Percentiles rank a stretch among this genome's conserved stretches.
phyloP scores from a whole-genome alignment of 352 stramenopile species.

The Globisporangium viniferum region DNA sequence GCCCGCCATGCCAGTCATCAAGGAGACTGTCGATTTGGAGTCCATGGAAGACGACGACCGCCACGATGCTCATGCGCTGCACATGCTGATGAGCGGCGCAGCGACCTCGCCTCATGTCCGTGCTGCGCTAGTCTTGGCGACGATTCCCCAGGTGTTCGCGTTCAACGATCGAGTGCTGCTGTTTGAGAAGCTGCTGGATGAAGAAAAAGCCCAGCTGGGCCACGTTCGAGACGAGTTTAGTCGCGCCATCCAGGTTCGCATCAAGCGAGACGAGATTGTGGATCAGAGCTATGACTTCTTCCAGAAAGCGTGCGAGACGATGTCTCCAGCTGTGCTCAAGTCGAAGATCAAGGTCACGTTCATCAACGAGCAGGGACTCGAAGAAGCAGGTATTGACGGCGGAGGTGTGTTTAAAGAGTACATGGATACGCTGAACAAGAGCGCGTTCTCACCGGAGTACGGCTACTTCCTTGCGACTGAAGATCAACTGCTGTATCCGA shows the following conservation, averaged over 20 bases:
- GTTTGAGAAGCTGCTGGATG: conserved; percentile 69
- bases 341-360: conserved; percentile 90
- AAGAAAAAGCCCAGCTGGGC: conserved; percentile 48
- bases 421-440: conserved; percentile 86
- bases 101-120: conserved; percentile 34
- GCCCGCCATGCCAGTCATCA: conserved; percentile 64
- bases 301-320: conserved; percentile 42
- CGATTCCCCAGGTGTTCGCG: conserved; percentile 76
- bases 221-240: conserved; percentile 61
- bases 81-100: conserved; percentile 38
- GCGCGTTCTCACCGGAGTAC: conserved; percentile 86
- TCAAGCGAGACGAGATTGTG: conserved; percentile 86
- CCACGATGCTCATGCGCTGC: conserved; percentile 41
- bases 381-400: conserved; percentile 96
- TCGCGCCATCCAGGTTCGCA: conserved; percentile 46
- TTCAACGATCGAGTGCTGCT: conserved; percentile 75
- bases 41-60: conserved; percentile 56
- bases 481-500: conserved; percentile 92
- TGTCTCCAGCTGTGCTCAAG: conserved; percentile 76
- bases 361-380: conserved; percentile 90
- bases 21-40: conserved; percentile 60
- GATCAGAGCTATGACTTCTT: conserved; percentile 89
- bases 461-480: conserved; percentile 84
- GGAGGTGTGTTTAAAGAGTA: conserved; percentile 98
- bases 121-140: conserved; percentile 56